Conservation (phyloP, 495 filamentous ascomycete genomes). For the Rostrohypoxylon terebratum region DNA sequence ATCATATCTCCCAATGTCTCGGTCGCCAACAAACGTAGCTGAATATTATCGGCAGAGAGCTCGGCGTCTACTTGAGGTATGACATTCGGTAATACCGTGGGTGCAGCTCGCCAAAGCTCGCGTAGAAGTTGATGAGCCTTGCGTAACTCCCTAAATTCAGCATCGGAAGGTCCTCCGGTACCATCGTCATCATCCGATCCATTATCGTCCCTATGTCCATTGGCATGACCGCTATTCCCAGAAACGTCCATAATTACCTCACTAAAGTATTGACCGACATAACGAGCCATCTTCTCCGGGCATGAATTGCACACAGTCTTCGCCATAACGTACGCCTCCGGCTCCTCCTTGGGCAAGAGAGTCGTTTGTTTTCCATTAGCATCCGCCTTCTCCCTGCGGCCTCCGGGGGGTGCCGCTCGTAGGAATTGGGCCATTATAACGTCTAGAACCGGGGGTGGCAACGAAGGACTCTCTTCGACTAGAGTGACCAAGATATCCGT, state of each 20-base stretch:
- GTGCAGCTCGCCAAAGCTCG: conserved; percentile 94
- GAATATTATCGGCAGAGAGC: conserved; percentile 86
- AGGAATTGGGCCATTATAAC: conserved; percentile 96
- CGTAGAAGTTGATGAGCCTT: conserved; percentile 91
- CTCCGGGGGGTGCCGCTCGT: conserved; percentile 77
- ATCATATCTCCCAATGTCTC: conserved; percentile 96
- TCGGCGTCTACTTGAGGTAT: conserved; percentile 95
- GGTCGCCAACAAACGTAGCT: conserved; percentile 85
- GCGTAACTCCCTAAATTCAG: conserved; percentile 85
- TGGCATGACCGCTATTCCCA: conserved; percentile 59
- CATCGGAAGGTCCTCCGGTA: conserved; percentile 72
- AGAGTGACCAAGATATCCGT: conserved; percentile 83
- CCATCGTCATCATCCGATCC: conserved; percentile 80
- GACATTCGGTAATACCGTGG: conserved; percentile 89
- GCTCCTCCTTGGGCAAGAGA: conserved; percentile 83
- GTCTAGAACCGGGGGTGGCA: conserved; percentile 88
- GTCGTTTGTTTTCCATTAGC: conserved; percentile 73
- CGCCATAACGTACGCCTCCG: conserved; percentile 94
- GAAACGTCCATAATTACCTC: conserved; percentile 94
- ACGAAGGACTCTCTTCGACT: conserved; percentile 84
- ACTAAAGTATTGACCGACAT: conserved; percentile 96
- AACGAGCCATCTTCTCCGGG: conserved; percentile 91
- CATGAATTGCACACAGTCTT: conserved; percentile 92
- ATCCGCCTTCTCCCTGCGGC: conserved; percentile 65
- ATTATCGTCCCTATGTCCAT: conserved; percentile 64